These are phyloP conservation scores for Boletus fagicola DNA, from an alignment of 768 basidiomycete genomes.

Conservation along the genomic window DNA sequence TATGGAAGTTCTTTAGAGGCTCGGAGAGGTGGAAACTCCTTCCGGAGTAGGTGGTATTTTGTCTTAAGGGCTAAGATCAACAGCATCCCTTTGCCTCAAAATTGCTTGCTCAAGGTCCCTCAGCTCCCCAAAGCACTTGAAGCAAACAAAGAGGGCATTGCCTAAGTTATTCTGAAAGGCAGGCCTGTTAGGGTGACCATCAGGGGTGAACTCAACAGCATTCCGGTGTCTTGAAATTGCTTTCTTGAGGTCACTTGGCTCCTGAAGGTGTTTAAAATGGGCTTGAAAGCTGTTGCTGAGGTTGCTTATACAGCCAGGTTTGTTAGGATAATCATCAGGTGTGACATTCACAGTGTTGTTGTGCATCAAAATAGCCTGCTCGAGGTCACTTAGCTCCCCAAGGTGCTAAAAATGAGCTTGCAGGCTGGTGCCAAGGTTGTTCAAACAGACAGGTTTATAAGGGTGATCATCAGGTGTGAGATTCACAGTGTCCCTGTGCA, in stretches of 20 bases:
- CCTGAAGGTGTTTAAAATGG: neutral
- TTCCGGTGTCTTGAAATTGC: neutral
- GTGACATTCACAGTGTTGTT: neutral
- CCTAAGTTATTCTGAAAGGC: neutral
- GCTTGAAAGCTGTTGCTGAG: neutral
- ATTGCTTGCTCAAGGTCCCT: constrained; percentile 1
- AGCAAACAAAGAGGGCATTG: neutral
- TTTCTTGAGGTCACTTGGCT: neutral
- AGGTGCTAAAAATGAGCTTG: neutral
- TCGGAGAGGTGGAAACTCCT: too few relatives aligned
- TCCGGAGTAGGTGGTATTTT: too few relatives aligned
- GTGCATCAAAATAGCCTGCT: neutral
- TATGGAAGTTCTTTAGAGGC: too few relatives aligned
- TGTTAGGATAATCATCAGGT: neutral
- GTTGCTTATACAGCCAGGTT: neutral
- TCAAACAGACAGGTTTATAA: neutral
- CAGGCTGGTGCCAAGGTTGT: neutral
- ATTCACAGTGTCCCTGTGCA: neutral
- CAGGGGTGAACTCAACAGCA: neutral
- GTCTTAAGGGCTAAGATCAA: neutral
- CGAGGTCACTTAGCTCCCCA: neutral
- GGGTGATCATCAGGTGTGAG: neutral
- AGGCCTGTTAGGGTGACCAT: neutral
- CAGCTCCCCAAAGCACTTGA: neutral
- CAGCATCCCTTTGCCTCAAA: neutral